A percentile compares a stretch with the other conserved stretches of the same genome.
These are phyloP conservation scores for Agastache rugosa DNA, from an alignment of 257 asterid species.

Conservation along the genomic window DNA sequence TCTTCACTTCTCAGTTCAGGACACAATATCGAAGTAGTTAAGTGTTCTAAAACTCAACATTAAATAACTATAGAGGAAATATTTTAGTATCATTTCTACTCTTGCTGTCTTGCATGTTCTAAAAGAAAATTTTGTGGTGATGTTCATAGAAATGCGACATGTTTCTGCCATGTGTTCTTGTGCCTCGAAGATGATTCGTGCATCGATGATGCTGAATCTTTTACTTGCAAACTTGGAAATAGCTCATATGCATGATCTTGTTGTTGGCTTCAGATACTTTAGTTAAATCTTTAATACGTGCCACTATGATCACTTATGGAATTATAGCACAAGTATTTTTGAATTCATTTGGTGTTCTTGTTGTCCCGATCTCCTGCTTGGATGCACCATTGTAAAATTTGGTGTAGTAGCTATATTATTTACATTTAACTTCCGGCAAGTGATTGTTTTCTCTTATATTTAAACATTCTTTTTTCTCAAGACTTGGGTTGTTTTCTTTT, in stretches of 20 bases:
- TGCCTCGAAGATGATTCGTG: slow-evolving; percentile 8
- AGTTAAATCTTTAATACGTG: not conserved
- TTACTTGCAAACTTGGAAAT: slow-evolving; percentile 16
- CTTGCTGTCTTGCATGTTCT: slow-evolving; percentile 10
- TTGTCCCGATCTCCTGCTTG: slow-evolving; percentile 13
- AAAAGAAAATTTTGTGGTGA: not conserved
- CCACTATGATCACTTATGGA: slow-evolving; percentile 11
- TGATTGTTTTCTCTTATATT: slow-evolving; percentile 14
- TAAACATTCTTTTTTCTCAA: slow-evolving; percentile 29
- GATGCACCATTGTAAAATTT: not conserved
- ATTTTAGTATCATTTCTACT: slow-evolving; percentile 13
- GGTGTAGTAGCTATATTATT: not conserved
- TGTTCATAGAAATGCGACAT: slow-evolving; percentile 21
- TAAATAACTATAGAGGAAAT: slow-evolving; percentile 16
- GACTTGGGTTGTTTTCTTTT: slow-evolving; percentile 6
- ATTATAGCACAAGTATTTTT: slow-evolving; percentile 7
- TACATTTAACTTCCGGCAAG: not conserved
- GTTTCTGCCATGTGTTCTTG: slow-evolving; percentile 21
- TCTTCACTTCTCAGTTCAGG: slow-evolving; percentile 23
- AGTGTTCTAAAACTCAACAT: slow-evolving; percentile 22
- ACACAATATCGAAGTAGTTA: not conserved
- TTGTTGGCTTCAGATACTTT: slow-evolving; percentile 24
- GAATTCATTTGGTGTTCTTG: not conserved
- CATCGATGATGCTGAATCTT: slow-evolving; percentile 23
- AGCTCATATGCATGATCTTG: slow-evolving; percentile 12